Percentiles rank a stretch among this genome's conserved stretches.
phyloP scores from a whole-genome alignment of 257 asterid species.

The Marsdenia floribunda region DNA sequence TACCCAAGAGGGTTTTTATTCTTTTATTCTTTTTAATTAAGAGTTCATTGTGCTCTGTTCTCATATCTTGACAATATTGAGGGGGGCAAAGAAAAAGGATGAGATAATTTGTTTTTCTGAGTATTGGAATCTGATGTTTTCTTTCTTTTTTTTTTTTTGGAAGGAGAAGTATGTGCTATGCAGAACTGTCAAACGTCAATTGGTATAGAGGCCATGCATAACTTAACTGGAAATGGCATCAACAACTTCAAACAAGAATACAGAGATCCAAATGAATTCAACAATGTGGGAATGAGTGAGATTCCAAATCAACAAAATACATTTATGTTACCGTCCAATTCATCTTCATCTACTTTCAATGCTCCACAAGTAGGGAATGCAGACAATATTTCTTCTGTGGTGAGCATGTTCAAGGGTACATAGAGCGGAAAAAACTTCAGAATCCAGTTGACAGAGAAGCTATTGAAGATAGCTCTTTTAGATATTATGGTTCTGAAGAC shows the following conservation, averaged over 20 bases:
- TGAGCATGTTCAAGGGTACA: constrained; percentile 89
- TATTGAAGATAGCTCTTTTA: constrained; percentile 36
- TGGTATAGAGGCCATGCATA: constrained; percentile 50
- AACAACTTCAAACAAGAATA: constrained; percentile 31
- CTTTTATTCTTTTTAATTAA: not conserved
- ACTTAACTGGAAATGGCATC: constrained; percentile 30
- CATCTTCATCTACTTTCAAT: constrained; percentile 55
- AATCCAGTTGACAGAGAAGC: constrained; percentile 28
- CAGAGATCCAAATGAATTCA: constrained; percentile 19
- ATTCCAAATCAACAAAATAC: constrained; percentile 18
- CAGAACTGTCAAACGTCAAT: constrained; percentile 54
- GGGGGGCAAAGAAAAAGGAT: not conserved
- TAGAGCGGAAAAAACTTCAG: constrained; percentile 35
- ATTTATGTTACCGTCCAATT: constrained; percentile 31
- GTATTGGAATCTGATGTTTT: not conserved
- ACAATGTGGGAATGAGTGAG: constrained; percentile 22
- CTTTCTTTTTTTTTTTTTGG: constrained; percentile 1
- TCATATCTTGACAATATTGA: not conserved
- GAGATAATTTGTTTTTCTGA: not conserved
- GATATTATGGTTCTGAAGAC: constrained; percentile 37
- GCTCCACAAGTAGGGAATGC: constrained; percentile 35
- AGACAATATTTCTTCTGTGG: constrained; percentile 73
- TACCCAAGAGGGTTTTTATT: not conserved
- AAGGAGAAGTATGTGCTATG: constrained; percentile 80
- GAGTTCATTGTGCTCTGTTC: not conserved